Percentiles rank a stretch among this genome's conserved stretches.
phyloP scores from a whole-genome alignment of 148 eudicot genomes.

The Rhododendron vialii region DNA sequence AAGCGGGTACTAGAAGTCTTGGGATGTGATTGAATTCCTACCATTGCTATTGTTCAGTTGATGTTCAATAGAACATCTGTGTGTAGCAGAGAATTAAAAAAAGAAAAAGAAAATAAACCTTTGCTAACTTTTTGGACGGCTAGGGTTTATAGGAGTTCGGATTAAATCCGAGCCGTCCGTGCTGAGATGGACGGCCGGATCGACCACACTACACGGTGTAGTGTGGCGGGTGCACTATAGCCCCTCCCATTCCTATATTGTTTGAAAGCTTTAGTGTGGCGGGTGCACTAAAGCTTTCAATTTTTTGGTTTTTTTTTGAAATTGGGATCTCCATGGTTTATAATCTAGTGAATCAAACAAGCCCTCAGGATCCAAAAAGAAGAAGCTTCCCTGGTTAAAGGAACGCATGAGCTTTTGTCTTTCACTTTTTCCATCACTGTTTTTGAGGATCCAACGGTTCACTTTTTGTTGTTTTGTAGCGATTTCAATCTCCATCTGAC shows the following conservation, averaged over 20 bases:
- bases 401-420: not conserved
- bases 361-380: not conserved
- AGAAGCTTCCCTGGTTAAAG: not conserved
- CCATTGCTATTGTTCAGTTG: conserved; percentile 1
- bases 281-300: too few species aligned
- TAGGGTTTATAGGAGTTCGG: not conserved
- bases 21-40: not conserved
- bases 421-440: not conserved
- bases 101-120: not conserved
- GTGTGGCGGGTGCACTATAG: too few species aligned
- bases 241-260: too few species aligned
- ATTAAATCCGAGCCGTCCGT: too few species aligned
- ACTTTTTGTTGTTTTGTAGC: not conserved
- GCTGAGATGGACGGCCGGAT: too few species aligned
- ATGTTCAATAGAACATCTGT: not conserved
- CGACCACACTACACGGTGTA: too few species aligned
- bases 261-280: too few species aligned
- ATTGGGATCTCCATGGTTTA: not conserved
- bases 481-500: not conserved
- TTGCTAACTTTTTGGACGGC: not conserved
- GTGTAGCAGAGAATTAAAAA: not conserved
- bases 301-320: too few species aligned
- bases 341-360: not conserved
- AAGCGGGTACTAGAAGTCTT: not conserved
- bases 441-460: not conserved